Evolutionary conservation across 2,329 filamentous ascomycete genomes (phyloP), one percentile per base, ranked within the genome.

Genomic region (Aspergillus ochraceoroseus): DNA sequence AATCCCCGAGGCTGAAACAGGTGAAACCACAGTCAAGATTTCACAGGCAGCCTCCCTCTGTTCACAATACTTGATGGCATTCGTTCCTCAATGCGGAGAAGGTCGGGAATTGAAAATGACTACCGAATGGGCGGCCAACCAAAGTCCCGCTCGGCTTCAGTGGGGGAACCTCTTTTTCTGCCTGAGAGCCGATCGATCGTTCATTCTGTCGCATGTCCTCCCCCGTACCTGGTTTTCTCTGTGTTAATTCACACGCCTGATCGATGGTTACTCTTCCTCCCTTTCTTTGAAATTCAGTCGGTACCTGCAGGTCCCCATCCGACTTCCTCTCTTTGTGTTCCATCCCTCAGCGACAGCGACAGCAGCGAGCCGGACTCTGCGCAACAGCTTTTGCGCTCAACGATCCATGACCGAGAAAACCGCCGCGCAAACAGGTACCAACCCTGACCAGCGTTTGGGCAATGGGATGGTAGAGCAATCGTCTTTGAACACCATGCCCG

Each of bases 371-470:
- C 46, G 44, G 43, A 30, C 40, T 46, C 44, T 55, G 52, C 53
- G 49, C 52, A 52, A 51, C 50, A 31, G 35, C 44, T 51, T 33
- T 51, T 49, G 51, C 53, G 51, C 46, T 29, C 41, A 43, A 35
- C 45, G 32, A 46, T 51, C 51, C 41, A 63, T 62, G 60, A 59
- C 57, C 22, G 58, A 57, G 48, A 59, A 56, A 48, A 51, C 32
- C 38, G 41, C 50, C 28, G 47, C 49, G 43, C 49, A 49, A 43
- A 38, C 51, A 41, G 54, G 49, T 41, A 44, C 51, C 30, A 45
- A 32, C 44, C 52, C 56, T 38, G 57, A 59, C 26, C 52, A 52
- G 18, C 49, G 44, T 49, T 42, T 55, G 48, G 56, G 52, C 51
- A 58, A 56, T 60, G 58, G 53, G 35, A 49, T 42, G 18, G 37